These are phyloP conservation scores for Penicillium manginii DNA, from an alignment of 495 filamentous ascomycete species.

Conservation along the genomic window DNA sequence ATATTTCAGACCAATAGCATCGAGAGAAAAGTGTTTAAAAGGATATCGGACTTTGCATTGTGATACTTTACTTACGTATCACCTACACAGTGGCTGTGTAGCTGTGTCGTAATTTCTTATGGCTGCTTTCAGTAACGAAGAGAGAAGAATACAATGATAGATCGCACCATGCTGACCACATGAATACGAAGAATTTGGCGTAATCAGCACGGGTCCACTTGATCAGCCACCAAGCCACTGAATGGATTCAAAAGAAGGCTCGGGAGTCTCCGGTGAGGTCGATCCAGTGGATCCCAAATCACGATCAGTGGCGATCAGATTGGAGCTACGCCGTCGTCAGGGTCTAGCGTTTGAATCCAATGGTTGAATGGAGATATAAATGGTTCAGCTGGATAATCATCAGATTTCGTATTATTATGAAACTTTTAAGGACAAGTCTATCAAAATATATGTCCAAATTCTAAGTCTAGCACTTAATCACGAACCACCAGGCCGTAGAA, in stretches of 20 bases:
- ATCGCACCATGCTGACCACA: no score
- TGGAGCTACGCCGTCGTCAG: neutral
- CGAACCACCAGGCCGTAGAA: constrained; percentile 29
- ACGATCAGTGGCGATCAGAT: neutral
- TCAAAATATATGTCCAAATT: neutral
- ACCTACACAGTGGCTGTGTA: no score
- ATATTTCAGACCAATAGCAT: no score
- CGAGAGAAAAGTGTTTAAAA: no score
- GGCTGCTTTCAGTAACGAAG: no score
- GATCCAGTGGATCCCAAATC: neutral
- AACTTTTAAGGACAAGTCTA: neutral
- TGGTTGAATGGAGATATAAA: no score
- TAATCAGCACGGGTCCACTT: neutral
- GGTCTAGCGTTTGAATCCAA: no score
- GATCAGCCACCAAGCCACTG: neutral
- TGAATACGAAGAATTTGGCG: neutral
- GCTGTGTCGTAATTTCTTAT: no score
- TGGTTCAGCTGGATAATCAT: neutral
- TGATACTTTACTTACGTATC: no score
- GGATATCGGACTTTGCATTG: no score
- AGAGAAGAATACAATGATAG: no score
- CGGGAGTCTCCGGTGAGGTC: neutral
- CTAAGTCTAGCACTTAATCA: constrained; percentile 6
- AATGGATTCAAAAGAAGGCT: neutral
- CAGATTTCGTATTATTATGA: neutral